Percentiles rank a stretch among this genome's conserved stretches.
phyloP scores from a whole-genome alignment of 345 rosid genomes.

The Sapria himalayana region DNA sequence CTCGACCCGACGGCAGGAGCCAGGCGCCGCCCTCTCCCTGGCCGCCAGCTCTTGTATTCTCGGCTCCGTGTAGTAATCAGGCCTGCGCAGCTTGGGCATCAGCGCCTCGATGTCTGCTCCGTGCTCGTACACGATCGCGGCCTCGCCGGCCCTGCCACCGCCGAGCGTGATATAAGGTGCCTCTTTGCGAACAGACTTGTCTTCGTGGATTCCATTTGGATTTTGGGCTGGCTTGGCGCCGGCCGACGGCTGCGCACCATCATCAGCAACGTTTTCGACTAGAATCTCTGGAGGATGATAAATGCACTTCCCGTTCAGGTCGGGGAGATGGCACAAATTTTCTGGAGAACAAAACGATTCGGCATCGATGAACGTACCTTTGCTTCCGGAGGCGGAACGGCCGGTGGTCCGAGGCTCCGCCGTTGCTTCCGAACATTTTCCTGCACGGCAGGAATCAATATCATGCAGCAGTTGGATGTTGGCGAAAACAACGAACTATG shows the following conservation, averaged over 20 bases:
- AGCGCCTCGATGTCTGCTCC: conserved; percentile 75
- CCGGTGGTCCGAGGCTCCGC: no score
- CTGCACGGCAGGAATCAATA: no score
- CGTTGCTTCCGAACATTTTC: no score
- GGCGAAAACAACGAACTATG: no score
- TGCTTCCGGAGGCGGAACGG: no score
- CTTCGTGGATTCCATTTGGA: conserved; percentile 29
- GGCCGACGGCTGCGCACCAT: conserved; percentile 22
- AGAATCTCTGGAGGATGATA: conserved; percentile 28
- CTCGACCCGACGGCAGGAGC: conserved; percentile 46
- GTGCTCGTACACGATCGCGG: conserved; percentile 60
- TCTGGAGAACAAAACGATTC: no score
- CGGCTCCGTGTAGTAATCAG: conserved; percentile 86
- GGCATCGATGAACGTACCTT: no score
- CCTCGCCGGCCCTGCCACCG: conserved; percentile 63
- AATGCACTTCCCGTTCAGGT: no score
- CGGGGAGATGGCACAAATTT: no score
- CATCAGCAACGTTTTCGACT: conserved; percentile 14
- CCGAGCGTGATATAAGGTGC: conserved; percentile 32
- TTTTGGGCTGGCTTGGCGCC: conserved; percentile 24
- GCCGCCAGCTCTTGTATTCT: conserved; percentile 84
- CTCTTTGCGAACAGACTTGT: conserved; percentile 21
- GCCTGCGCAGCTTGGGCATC: conserved; percentile 68
- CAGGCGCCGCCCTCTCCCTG: conserved; percentile 64
- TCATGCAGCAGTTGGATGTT: no score